Percentiles rank a stretch among this genome's conserved stretches.
Evolutionary conservation across 176 grass and related monocot genomes (phyloP).

Genomic region (Miscanthus lutarioriparius): DNA sequence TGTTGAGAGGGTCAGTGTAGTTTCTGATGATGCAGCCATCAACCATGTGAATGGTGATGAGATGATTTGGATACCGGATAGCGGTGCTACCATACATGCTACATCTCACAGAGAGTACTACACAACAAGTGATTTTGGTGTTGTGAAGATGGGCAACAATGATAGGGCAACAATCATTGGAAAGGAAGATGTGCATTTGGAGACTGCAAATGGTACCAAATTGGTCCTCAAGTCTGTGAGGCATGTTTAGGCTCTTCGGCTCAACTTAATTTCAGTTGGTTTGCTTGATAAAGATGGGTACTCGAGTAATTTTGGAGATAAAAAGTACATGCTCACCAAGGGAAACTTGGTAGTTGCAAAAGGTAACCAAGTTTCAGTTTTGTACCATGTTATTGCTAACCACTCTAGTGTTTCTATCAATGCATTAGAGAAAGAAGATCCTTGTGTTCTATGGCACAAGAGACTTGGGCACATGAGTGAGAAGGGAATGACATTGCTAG

Average conservation of each 20-base stretch:
- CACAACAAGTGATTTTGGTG: background rate
- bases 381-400: background rate
- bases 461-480: constrained; percentile 10
- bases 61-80: background rate
- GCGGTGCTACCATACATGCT: constrained; percentile 6
- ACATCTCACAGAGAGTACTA: background rate
- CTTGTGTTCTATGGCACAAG: constrained; percentile 6
- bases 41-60: background rate
- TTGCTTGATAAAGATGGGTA: background rate
- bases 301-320: background rate
- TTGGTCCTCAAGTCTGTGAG: background rate
- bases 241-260: background rate
- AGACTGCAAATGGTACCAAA: background rate
- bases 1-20: too few species aligned
- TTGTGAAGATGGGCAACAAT: constrained; percentile 29
- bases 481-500: background rate
- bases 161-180: background rate
- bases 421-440: constrained; percentile 19
- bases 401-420: background rate
- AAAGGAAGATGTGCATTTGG: background rate
- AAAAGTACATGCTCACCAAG: constrained; percentile 7
- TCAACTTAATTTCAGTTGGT: background rate
- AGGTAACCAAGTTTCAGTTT: background rate
- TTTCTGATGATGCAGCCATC: background rate
- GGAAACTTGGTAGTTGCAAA: background rate